Evolutionary conservation across 345 rosid species (phyloP), one percentile per base, ranked within the genome.

Genomic region (Noccaea bulbosa): DNA sequence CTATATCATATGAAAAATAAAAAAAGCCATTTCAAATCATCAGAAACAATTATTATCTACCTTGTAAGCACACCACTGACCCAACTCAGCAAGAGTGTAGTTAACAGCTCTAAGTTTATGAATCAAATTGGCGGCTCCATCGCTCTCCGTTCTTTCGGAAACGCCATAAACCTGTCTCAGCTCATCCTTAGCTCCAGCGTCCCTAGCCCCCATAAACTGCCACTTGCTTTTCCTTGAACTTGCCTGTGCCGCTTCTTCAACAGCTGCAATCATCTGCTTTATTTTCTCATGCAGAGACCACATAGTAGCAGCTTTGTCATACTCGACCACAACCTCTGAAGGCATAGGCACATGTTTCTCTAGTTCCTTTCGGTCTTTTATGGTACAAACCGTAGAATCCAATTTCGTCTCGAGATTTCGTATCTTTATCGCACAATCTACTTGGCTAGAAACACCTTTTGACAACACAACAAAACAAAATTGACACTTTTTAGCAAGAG

Each of bases 171-270:
- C 96, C 79, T 93, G 96, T 57, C 86, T 93, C 55, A 93, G 77
- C 73, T 91, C 97, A 74, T 93, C 99, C 82, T 86, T 93, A 0
- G 96, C 90, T 65, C 99, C 99, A 67, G 99, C 99, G 82, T 93
- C 99, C 76, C 99, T 87, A 44, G 99, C 99, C 73, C 99, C 99
- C 99, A 93, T 93, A 80, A 93, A 93, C 54, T 93, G 97, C 99
- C 99, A 93, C 78, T 93, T 93, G 79, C 97, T 93, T 80, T 80
- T 89, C 75, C 89, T 83, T 59, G 88, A 89, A 77, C 96, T 89
- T 37, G 88, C 86, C 67, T 80, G 86, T 67, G 96, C 96, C n/a
- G 97, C 93, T 83, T 91, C 93, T 76, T 89, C 99, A 71, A 91
- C 96, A 68, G 91, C 84, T 61, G 61, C 75, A 77, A 89, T 95